These are phyloP conservation scores for Bipolaris sorokiniana DNA, from an alignment of 2,329 filamentous ascomycete genomes.

Conservation along the genomic window DNA sequence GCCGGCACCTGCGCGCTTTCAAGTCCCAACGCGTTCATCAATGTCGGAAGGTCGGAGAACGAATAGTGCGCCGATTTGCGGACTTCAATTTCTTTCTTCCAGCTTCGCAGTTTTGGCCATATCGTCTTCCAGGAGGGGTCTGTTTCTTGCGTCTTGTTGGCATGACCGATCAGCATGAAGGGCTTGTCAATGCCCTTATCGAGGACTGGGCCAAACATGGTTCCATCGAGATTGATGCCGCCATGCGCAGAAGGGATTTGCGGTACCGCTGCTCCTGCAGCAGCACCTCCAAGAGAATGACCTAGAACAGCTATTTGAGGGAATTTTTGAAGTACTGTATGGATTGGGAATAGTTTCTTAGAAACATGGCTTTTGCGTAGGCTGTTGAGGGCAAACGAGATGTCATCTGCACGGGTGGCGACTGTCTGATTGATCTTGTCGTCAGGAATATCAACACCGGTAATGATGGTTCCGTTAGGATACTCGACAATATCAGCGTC, in stretches of 20 bases:
- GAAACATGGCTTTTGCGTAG: constrained; percentile 20
- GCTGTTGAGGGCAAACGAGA: constrained; percentile 29
- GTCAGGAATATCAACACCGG: constrained; percentile 34
- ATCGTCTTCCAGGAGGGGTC: constrained; percentile 36
- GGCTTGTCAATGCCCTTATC: constrained; percentile 21
- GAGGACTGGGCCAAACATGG: constrained; percentile 33
- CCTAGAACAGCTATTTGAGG: constrained; percentile 35
- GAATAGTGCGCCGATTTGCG: constrained; percentile 35
- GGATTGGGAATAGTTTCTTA: background rate
- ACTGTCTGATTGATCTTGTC: constrained; percentile 29
- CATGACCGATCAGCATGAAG: constrained; percentile 37
- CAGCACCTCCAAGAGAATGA: constrained; percentile 48
- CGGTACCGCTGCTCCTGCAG: constrained; percentile 29
- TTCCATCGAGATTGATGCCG: constrained; percentile 48
- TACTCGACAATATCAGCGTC: constrained; percentile 59
- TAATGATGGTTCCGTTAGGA: constrained; percentile 49
- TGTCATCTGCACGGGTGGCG: constrained; percentile 31
- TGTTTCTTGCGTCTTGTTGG: constrained; percentile 37
- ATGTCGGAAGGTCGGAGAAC: constrained; percentile 35
- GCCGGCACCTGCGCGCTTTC: constrained; percentile 17
- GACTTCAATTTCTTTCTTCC: constrained; percentile 39
- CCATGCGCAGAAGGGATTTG: constrained; percentile 28
- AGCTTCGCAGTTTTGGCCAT: constrained; percentile 31
- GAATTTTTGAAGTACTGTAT: background rate
- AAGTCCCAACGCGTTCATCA: constrained; percentile 24